Evolutionary conservation across 176 grass and related monocot species (phyloP).

Genomic region (Eremochloa ophiuroides): DNA sequence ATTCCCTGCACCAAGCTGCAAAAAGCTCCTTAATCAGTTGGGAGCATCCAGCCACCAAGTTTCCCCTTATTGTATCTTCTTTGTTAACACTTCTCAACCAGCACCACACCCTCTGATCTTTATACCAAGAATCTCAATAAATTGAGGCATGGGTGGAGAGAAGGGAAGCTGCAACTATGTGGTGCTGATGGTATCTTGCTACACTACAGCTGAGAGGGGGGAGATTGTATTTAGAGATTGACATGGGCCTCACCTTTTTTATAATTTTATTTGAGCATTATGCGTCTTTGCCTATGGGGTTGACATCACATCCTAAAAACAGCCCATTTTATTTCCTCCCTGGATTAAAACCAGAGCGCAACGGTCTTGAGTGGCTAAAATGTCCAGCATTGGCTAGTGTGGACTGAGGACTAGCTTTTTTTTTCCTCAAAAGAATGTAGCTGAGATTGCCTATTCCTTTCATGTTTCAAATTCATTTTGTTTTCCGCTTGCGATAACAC

Average conservation of each 20-base stretch:
- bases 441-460: neutral
- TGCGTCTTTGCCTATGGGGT: neutral
- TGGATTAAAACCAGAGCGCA: neutral
- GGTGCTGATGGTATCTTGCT: neutral
- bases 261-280: neutral
- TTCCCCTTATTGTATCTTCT: neutral
- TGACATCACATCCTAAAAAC: neutral
- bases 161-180: neutral
- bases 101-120: neutral
- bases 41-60: neutral
- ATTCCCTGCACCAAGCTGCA: too few species aligned
- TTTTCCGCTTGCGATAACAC: neutral
- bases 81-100: neutral
- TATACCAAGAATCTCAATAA: neutral
- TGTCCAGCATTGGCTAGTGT: neutral
- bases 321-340: neutral
- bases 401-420: neutral
- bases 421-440: neutral
- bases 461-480: neutral
- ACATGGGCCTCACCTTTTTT: neutral
- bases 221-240: neutral
- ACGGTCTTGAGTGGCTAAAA: neutral
- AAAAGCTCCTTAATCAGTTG: too few species aligned
- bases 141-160: neutral
- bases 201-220: neutral